phyloP scores from a whole-genome alignment of 108 stramenopile species.

The Cylindrotheca closterium region DNA sequence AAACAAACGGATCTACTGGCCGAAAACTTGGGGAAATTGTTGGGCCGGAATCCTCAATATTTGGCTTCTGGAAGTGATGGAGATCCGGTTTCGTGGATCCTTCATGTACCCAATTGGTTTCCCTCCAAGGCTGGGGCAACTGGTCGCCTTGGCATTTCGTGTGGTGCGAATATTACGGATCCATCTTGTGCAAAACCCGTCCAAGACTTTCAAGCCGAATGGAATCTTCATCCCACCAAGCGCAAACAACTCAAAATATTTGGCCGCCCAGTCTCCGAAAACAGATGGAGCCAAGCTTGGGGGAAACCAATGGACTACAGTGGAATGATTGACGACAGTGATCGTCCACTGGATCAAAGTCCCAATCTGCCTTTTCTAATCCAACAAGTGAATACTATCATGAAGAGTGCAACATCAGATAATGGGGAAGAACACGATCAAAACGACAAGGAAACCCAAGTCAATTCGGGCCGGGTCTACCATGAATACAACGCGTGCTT shows the following conservation, averaged over 20 bases:
- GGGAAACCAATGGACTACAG: not conserved
- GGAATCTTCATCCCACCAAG: not conserved
- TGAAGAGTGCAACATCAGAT: not conserved
- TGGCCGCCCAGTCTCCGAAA: not conserved
- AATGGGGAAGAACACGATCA: no score
- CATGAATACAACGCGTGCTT: constrained; percentile 42
- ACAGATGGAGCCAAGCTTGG: not conserved
- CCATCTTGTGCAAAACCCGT: no score
- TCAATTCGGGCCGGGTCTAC: not conserved
- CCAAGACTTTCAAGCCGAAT: not conserved
- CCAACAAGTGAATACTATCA: not conserved
- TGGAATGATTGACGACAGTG: not conserved
- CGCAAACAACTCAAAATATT: not conserved
- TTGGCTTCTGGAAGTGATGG: not conserved
- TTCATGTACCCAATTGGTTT: not conserved
- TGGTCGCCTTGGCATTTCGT: no score
- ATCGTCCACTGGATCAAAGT: not conserved
- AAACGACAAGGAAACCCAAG: not conserved
- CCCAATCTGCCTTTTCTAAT: not conserved
- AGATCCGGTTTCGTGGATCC: not conserved
- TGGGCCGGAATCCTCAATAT: not conserved
- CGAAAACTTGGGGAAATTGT: not conserved
- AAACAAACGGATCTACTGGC: not conserved
- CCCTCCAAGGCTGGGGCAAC: not conserved
- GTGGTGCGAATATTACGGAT: no score